Percentiles rank a stretch among this genome's conserved stretches.
phyloP scores from a whole-genome alignment of 176 grass and related monocot genomes.

The Microstegium vimineum region DNA sequence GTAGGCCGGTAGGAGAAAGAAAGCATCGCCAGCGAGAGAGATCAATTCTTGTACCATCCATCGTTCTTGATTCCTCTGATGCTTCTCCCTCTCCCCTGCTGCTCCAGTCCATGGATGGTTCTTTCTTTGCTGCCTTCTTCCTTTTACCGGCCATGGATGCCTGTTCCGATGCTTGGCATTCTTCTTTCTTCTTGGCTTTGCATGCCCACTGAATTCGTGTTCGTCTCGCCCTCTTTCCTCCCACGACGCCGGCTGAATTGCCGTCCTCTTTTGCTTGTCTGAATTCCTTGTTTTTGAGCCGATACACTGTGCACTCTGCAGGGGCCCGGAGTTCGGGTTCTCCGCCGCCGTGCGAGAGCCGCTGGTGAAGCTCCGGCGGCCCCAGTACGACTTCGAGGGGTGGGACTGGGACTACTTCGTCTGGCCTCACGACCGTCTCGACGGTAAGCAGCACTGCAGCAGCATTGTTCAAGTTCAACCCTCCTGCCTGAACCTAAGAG shows the following conservation, averaged over 20 bases:
- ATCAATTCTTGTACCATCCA: too few species aligned
- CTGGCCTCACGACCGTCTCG: constrained; percentile 66
- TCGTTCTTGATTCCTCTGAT: not conserved
- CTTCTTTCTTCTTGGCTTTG: constrained; percentile 6
- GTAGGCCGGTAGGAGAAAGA: not conserved
- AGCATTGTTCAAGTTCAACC: not conserved
- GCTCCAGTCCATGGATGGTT: not conserved
- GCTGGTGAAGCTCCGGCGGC: constrained; percentile 62
- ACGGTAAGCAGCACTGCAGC: constrained; percentile 43
- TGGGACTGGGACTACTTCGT: constrained; percentile 65
- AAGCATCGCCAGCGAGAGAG: not conserved
- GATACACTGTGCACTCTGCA: not conserved
- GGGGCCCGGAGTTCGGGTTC: constrained; percentile 23
- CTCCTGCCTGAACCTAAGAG: not conserved
- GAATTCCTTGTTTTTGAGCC: not conserved
- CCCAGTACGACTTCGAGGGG: constrained; percentile 59
- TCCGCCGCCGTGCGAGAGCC: constrained; percentile 56
- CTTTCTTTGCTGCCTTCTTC: not conserved
- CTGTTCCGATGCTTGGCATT: not conserved
- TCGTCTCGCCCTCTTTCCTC: not conserved
- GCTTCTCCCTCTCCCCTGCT: not conserved
- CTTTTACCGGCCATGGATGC: not conserved
- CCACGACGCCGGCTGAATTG: not conserved
- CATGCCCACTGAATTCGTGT: not conserved
- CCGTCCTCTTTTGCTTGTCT: not conserved